phyloP scores from a whole-genome alignment of 306 rosid genomes.

The Psophocarpus tetragonolobus region DNA sequence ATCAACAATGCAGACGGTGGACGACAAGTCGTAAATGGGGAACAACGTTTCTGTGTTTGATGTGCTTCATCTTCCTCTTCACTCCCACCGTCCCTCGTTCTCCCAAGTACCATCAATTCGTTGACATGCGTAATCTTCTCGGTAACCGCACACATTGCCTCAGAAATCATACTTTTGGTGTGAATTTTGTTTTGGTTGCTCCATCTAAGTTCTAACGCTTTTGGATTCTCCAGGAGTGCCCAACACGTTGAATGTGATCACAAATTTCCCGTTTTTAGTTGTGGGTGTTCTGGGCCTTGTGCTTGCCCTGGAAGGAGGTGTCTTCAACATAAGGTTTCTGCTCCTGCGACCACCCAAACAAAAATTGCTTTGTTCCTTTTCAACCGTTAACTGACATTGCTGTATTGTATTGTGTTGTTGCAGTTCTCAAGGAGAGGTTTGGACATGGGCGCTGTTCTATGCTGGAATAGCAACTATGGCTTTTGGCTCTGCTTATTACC shows the following conservation, averaged over 20 bases:
- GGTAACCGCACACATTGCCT: conserved; percentile 39
- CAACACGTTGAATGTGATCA: conserved; percentile 66
- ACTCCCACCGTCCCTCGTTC: conserved; percentile 61
- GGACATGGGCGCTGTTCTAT: conserved; percentile 58
- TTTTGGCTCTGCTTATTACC: conserved; percentile 70
- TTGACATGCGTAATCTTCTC: conserved; percentile 69
- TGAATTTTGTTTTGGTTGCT: neutral
- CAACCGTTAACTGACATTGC: conserved; percentile 22
- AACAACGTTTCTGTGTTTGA: conserved; percentile 42
- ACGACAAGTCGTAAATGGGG: conserved; percentile 44
- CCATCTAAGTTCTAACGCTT: conserved; percentile 13
- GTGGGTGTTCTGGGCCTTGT: conserved; percentile 73
- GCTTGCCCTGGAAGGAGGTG: conserved; percentile 49
- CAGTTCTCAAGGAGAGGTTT: conserved; percentile 50
- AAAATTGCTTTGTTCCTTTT: neutral
- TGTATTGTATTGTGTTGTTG: conserved; percentile 13
- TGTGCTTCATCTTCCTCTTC: conserved; percentile 41
- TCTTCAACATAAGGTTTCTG: conserved; percentile 56
- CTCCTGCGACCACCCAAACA: neutral
- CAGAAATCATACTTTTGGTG: neutral
- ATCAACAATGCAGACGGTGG: conserved; percentile 44
- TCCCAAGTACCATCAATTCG: conserved; percentile 47
- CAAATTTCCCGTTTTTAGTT: conserved; percentile 73
- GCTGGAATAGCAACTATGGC: conserved; percentile 57
- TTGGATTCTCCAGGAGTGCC: conserved; percentile 56